Evolutionary conservation across 192 early-diverging fungal species (phyloP).

Genomic region (Backusella tuberculispora): DNA sequence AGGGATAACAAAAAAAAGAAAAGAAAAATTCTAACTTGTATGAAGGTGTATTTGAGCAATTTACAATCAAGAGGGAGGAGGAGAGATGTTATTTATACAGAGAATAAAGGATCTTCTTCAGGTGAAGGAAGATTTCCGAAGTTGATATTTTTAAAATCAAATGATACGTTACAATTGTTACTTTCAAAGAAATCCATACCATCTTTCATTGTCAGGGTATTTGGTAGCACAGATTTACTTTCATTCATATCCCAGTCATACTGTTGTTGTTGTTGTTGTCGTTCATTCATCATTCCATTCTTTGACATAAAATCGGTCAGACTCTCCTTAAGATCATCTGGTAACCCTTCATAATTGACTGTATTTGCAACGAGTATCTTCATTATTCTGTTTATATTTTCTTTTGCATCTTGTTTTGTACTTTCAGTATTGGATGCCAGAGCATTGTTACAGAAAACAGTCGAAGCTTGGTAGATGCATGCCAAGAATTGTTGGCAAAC

Average conservation of each 20-base stretch:
- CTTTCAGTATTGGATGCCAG: background rate
- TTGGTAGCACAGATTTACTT: background rate
- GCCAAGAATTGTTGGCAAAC: conserved; percentile 41
- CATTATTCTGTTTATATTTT: conserved; percentile 28
- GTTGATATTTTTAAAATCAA: conserved; percentile 7
- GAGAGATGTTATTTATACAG: conserved; percentile 3
- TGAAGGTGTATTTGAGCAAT: background rate
- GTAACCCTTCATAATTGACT: conserved; percentile 34
- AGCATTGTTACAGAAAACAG: conserved; percentile 37
- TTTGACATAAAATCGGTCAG: conserved; percentile 27
- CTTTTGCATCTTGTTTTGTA: background rate
- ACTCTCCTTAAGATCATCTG: conserved; percentile 29
- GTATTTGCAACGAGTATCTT: conserved; percentile 15
- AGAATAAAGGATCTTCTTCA: conserved; percentile 5
- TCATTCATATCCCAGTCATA: background rate
- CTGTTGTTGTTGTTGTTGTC: background rate
- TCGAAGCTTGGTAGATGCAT: conserved; percentile 44
- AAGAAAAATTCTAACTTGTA: background rate
- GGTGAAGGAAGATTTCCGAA: conserved; percentile 9
- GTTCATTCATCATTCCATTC: background rate
- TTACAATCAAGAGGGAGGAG: background rate
- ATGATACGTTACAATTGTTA: background rate
- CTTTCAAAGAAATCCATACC: background rate
- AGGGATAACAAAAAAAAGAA: background rate
- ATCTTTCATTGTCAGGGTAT: background rate